Evolutionary conservation across 2,329 filamentous ascomycete species (phyloP), one percentile per base, ranked within the genome.

Genomic region (Magnaporthiopsis incrustans): DNA sequence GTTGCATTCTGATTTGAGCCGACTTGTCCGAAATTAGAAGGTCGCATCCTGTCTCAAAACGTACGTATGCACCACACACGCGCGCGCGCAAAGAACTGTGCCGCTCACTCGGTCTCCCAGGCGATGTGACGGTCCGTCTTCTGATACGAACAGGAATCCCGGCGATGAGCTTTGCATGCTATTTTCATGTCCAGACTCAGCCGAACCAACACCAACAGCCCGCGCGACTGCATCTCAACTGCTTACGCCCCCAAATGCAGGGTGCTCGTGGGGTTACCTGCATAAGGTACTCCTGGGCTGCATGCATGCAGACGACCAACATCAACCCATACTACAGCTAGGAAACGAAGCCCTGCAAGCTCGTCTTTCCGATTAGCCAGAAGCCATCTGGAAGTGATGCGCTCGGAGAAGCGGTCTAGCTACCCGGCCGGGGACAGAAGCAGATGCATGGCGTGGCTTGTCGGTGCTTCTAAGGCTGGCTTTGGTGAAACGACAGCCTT

Each of bases 21-120:
- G 22, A 38, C 50, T 56, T 58, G 32, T 22, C 32, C 32, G 26
- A 53, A 58, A 63, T 57, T 58, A 63, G 33, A 63, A 63, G 57
- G 57, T 38, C n/a, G 32, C 57, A 56, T 35, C 30, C 26, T 38
- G 62, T 30, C 56, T 59, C 32, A 38, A 58, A 57, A 30, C 27
- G 27, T 30, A 30, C 22, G 6, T 15, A 10, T 10, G 44, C 44
- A 53, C 7, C 18, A 53, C 18, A 7, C 44, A 50, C 44, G 15
- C 22, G 6, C 44, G 22, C 38, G 4, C 38, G 1, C 44, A 11
- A n/a, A n/a, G 22, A 7, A n/a, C 44, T 53, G 44, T 11, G 44
- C 44, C 44, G 44, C 44, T n/a, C 14, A 6, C 10, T 18, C 15
- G 12, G 44, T 10, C 44, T n/a, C 44, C 44, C 44, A 53, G 44